phyloP scores from a whole-genome alignment of 2,329 filamentous ascomycete species.

The Calonectria montana region DNA sequence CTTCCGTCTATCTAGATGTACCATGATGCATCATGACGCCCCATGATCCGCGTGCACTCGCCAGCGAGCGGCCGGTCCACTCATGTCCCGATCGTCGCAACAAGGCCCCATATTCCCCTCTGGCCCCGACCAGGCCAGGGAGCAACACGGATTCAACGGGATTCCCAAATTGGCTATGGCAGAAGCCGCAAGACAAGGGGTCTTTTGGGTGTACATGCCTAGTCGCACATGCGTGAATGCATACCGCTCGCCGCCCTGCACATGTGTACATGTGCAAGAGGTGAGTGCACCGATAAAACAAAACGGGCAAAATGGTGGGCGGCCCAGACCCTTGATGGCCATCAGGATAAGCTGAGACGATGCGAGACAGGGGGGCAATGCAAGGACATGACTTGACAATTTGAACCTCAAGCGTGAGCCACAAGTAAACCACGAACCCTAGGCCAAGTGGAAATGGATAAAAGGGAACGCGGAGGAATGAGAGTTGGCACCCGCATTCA shows the following conservation, averaged over 20 bases:
- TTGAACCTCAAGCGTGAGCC: background rate
- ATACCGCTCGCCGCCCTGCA: background rate
- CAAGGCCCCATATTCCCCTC: background rate
- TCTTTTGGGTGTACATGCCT: background rate
- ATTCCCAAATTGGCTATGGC: conserved; percentile 19
- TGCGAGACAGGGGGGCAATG: conserved; percentile 1
- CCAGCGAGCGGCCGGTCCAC: conserved; percentile 11
- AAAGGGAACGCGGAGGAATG: background rate
- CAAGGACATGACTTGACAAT: conserved; percentile 8
- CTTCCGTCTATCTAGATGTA: background rate
- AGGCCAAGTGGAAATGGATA: background rate
- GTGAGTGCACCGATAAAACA: background rate
- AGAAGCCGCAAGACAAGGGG: conserved; percentile 14
- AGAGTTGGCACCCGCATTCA: background rate
- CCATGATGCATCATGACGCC: background rate
- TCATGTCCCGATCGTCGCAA: conserved; percentile 12
- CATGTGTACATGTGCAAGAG: background rate
- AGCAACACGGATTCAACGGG: conserved; percentile 16
- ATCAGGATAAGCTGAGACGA: conserved; percentile 11
- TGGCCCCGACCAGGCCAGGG: conserved; percentile 1
- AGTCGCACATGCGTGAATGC: background rate
- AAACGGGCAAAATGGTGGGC: background rate
- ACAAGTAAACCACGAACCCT: background rate
- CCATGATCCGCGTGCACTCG: background rate
- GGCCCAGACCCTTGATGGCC: conserved; percentile 2